Conservation (phyloP, 352 stramenopile genomes). For the Phytophthora pluvialis region DNA sequence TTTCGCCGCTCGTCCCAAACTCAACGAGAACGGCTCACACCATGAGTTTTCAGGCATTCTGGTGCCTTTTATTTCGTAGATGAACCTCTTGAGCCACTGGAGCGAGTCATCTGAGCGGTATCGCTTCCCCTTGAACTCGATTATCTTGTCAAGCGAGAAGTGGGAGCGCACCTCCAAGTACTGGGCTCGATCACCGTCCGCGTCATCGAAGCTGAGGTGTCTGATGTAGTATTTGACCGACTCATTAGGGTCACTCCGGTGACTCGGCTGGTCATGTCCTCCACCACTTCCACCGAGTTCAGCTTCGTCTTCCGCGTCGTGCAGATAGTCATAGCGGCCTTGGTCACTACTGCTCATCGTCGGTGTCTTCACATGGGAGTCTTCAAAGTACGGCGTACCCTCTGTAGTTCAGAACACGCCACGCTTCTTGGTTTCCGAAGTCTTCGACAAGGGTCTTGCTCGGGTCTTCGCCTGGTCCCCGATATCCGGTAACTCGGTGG, state of each 20-base stretch:
- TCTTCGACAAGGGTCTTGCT: neutral
- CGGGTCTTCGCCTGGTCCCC: neutral
- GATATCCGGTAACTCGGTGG: neutral
- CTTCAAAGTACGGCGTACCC: neutral
- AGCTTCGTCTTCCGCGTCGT: neutral
- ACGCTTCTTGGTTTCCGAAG: neutral
- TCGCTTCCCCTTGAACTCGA: neutral
- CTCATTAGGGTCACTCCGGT: too few relatives aligned
- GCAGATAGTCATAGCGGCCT: neutral
- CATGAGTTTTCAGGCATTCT: neutral
- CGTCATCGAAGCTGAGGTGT: too few relatives aligned
- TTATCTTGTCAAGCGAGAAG: neutral
- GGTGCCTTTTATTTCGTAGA: neutral
- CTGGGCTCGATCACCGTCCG: too few relatives aligned
- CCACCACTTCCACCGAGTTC: too few relatives aligned
- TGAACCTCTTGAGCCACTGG: neutral
- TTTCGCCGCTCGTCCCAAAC: too few relatives aligned
- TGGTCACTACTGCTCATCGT: too few relatives aligned
- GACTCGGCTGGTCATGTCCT: too few relatives aligned
- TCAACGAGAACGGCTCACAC: neutral
- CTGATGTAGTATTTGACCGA: too few relatives aligned
- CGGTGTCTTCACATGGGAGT: neutral
- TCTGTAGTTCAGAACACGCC: neutral
- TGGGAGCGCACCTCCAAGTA: neutral
- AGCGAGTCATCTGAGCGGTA: neutral